Evolutionary conservation across 345 rosid genomes (phyloP), one percentile per base, ranked within the genome.

Genomic region (Rhodomyrtus tomentosa): DNA sequence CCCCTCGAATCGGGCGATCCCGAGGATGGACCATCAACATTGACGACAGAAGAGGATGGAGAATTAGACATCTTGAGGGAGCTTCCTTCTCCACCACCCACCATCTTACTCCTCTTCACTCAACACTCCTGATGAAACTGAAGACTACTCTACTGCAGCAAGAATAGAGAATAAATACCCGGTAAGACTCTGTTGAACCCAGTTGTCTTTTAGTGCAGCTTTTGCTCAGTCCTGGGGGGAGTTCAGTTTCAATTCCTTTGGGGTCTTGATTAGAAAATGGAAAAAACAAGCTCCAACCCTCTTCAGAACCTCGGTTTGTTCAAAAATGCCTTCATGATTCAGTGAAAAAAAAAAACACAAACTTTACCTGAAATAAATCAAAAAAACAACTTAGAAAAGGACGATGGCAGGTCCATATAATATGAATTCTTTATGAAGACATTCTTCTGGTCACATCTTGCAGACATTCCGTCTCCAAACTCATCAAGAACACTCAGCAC

Each of bases 171-270:
- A 90, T 90, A 90, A 89, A 88, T 90, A 88, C 83, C 48, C 4
- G 85, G 85, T 25, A 76, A 82, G 91, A 89, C 90, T 87, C 84
- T 27, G 90, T 56, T 87, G 89, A 83, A 68, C n/a, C 20, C 32
- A 40, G 24, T 85, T 90, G 95, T 89, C 92, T 24, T 50, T 8
- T 84, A 83, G 29, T 87, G 89, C 94, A 88, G 89, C 90, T 88
- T 92, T 91, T 89, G 50, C 80, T 40, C 81, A 83, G 32, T 52
- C 76, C 62, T 27, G 83, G 58, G 87, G 48, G 48, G 86, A 81
- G 86, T 87, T 88, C 84, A 58, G 92, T 74, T 49, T 36, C 29
- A 83, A 62, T 93, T 92, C 82, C 83, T 86, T 49, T 68, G 87
- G 83, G 87, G 84, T 87, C 59, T 76, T 54, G 89, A 92, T 92